These are phyloP conservation scores for Alternaria ventricosa DNA, from an alignment of 2,329 filamentous ascomycete genomes.

Conservation along the genomic window DNA sequence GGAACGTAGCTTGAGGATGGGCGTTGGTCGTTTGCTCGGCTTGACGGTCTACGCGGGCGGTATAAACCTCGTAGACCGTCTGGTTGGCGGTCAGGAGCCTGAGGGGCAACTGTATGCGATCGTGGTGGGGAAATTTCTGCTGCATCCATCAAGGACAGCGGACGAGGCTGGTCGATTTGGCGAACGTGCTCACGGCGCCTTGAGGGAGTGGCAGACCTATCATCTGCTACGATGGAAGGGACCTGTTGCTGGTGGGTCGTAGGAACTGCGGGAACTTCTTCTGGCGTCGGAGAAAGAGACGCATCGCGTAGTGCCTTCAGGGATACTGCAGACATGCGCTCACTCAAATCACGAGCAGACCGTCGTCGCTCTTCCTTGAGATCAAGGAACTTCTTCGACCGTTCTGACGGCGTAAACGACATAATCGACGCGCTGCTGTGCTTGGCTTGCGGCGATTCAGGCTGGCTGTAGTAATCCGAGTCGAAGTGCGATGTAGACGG, in stretches of 20 bases:
- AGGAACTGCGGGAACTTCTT: conserved; percentile 31
- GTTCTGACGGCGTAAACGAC: conserved; percentile 28
- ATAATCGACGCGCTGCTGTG: conserved; percentile 26
- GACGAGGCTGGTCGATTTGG: conserved; percentile 2
- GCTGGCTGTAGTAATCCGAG: conserved; percentile 49
- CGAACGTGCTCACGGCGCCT: conserved; percentile 17
- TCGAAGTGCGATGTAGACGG: conserved; percentile 47
- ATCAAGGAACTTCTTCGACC: conserved; percentile 40
- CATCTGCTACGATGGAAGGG: conserved; percentile 10
- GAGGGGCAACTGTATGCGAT: conserved; percentile 11
- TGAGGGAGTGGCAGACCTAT: conserved; percentile 3
- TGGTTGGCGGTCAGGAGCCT: conserved; percentile 20
- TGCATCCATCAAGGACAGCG: conserved; percentile 18
- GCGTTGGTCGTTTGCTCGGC: conserved; percentile 14
- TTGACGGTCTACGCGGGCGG: conserved; percentile 14
- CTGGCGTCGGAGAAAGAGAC: conserved; percentile 18
- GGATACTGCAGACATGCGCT: conserved; percentile 41
- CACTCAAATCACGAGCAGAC: conserved; percentile 38
- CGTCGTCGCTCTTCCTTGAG: conserved; percentile 30
- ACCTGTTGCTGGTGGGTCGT: conserved; percentile 15
- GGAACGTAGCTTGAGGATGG: conserved; percentile 20
- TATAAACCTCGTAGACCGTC: conserved; percentile 33
- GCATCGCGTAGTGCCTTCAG: conserved; percentile 24
- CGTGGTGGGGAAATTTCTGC: conserved; percentile 15
- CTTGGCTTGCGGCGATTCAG: conserved; percentile 37